phyloP scores from a whole-genome alignment of 192 early-diverging fungal genomes.

The Rhizophlyctis rosea region DNA sequence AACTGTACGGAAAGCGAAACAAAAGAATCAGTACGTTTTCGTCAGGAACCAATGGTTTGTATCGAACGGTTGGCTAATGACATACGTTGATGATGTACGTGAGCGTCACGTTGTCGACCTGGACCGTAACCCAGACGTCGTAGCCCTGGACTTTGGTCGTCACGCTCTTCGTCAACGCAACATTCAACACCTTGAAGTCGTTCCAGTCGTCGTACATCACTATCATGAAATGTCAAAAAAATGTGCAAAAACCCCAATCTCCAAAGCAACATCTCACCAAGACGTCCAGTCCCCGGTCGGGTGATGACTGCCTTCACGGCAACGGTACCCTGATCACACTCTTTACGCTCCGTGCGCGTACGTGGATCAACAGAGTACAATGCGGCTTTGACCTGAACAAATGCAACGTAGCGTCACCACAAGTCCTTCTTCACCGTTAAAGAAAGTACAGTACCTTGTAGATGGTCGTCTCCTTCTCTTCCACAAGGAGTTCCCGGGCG shows the following conservation, averaged over 20 bases:
- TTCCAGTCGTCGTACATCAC: conserved; percentile 27
- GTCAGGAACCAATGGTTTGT: neutral
- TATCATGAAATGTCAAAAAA: neutral
- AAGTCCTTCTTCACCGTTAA: no score
- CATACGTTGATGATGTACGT: conserved; percentile 2
- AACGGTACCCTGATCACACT: conserved; percentile 20
- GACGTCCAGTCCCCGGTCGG: conserved; percentile 2
- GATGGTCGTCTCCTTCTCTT: neutral
- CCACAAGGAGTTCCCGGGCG: neutral
- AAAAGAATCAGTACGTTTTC: neutral
- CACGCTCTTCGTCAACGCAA: conserved; percentile 4
- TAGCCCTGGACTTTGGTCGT: neutral
- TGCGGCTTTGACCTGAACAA: conserved; percentile 12
- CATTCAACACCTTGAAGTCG: conserved; percentile 18
- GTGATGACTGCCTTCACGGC: conserved; percentile 7
- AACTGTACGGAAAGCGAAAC: no score
- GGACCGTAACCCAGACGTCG: conserved; percentile 3
- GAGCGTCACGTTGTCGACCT: neutral
- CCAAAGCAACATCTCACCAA: conserved; percentile 7
- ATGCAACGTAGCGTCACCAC: neutral
- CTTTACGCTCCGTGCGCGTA: neutral
- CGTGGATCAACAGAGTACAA: conserved; percentile 5
- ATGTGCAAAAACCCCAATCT: no score
- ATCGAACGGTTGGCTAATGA: neutral
- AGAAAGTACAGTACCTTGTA: neutral